A percentile compares a stretch with the other conserved stretches of the same genome.
phyloP scores from a whole-genome alignment of 2,329 filamentous ascomycete species.

The Aspergillus hortae region DNA sequence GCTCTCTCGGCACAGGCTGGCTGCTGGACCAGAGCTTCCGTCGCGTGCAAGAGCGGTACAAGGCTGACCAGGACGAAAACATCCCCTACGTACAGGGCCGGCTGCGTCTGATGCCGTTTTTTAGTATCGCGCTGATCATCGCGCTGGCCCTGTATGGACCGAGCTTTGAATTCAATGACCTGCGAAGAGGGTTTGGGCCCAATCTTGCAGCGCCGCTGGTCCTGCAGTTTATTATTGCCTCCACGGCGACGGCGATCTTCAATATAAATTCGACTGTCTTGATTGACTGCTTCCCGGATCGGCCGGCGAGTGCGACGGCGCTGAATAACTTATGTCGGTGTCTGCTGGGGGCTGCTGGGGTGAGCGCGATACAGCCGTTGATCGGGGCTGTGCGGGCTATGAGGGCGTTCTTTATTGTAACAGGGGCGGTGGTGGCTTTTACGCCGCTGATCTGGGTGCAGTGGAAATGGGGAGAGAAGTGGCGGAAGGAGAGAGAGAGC shows the following conservation, averaged over 20 bases:
- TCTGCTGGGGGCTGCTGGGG: slow-evolving; percentile 32
- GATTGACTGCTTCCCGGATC: slow-evolving; percentile 35
- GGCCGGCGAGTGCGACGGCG: slow-evolving; percentile 34
- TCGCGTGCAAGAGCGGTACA: slow-evolving; percentile 2
- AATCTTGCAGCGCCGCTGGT: slow-evolving; percentile 35
- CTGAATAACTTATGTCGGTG: slow-evolving; percentile 37
- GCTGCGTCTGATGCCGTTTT: slow-evolving; percentile 4
- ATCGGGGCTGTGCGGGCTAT: slow-evolving; percentile 30
- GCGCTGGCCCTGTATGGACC: slow-evolving; percentile 31
- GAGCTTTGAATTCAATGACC: slow-evolving; percentile 19
- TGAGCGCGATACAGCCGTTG: slow-evolving; percentile 30
- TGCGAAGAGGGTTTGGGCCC: slow-evolving; percentile 1
- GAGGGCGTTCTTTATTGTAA: slow-evolving; percentile 24
- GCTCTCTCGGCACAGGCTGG: slow-evolving; percentile 12
- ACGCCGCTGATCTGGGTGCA: slow-evolving; percentile 23
- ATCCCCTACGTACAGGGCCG: slow-evolving; percentile 6
- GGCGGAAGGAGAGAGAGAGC: slow-evolving; percentile 21
- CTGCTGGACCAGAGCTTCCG: slow-evolving; percentile 11
- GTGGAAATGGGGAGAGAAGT: slow-evolving; percentile 24
- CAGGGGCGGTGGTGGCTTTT: slow-evolving; percentile 24
- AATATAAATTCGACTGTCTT: slow-evolving; percentile 35
- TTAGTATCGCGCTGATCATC: slow-evolving; percentile 6
- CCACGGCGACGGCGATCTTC: slow-evolving; percentile 31
- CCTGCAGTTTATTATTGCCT: slow-evolving; percentile 37
- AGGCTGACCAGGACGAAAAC: neutral